These are phyloP conservation scores for Chlorophyllum brunneum DNA, from an alignment of 768 basidiomycete genomes.

Conservation along the genomic window DNA sequence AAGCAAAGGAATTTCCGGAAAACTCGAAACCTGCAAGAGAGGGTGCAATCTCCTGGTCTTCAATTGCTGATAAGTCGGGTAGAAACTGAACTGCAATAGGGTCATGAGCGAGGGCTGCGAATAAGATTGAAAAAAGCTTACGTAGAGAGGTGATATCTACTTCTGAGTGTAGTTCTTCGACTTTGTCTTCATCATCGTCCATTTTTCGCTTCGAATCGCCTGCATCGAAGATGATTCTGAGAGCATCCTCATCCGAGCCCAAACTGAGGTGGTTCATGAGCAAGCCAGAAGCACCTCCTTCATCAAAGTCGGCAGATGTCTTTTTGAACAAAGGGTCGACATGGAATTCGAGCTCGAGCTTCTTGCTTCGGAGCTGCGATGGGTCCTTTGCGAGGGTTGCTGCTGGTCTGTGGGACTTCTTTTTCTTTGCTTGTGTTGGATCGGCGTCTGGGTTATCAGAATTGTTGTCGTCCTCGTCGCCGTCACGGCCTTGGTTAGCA, in stretches of 20 bases:
- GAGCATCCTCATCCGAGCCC: constrained; percentile 73
- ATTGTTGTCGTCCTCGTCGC: constrained; percentile 54
- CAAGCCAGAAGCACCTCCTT: constrained; percentile 93
- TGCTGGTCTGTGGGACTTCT: constrained; percentile 64
- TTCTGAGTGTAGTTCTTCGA: constrained; percentile 65
- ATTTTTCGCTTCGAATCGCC: constrained; percentile 82
- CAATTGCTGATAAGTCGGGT: constrained; percentile 59
- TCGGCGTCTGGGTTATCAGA: constrained; percentile 71
- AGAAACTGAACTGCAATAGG: constrained; percentile 58
- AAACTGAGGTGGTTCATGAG: constrained; percentile 93
- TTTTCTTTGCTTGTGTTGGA: constrained; percentile 55
- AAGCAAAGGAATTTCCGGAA: constrained; percentile 56
- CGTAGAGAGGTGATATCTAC: constrained; percentile 64
- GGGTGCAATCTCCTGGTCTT: constrained; percentile 73
- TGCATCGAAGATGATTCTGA: constrained; percentile 94
- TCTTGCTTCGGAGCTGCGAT: constrained; percentile 80
- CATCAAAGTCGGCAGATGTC: constrained; percentile 97
- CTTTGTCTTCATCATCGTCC: constrained; percentile 68
- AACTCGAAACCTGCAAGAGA: constrained; percentile 84
- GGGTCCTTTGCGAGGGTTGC: constrained; percentile 90
- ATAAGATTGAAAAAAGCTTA: constrained; percentile 2
- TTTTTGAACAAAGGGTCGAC: constrained; percentile 98
- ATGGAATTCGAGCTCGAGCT: constrained; percentile 91
- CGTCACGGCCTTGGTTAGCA: constrained; percentile 49
- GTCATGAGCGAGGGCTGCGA: constrained; percentile 5